These are phyloP conservation scores for Vitis labrusca DNA, from an alignment of 164 flowering plant species.

Conservation along the genomic window DNA sequence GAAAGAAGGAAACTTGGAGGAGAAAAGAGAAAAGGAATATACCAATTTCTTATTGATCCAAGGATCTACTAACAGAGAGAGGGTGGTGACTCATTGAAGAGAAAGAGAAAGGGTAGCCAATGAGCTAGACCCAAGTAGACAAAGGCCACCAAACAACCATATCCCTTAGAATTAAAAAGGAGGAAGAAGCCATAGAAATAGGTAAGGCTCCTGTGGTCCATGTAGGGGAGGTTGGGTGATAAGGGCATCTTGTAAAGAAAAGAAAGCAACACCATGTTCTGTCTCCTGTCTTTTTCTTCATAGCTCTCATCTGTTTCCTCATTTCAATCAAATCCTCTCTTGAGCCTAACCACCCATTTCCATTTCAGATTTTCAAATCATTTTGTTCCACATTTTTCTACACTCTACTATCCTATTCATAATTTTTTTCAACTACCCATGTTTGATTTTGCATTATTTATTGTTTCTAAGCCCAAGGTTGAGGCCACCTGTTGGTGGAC, in stretches of 20 bases:
- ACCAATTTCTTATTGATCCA: too few species aligned
- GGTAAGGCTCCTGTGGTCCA: constrained; percentile 14
- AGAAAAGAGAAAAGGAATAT: too few species aligned
- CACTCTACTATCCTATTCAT: too few species aligned
- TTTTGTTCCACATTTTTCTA: not conserved
- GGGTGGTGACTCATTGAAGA: too few species aligned
- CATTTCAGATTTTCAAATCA: not conserved
- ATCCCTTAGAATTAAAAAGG: not conserved
- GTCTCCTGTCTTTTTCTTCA: constrained; percentile 9
- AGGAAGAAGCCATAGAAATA: constrained; percentile 10
- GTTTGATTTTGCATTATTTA: too few species aligned
- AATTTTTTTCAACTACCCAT: too few species aligned
- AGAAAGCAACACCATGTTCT: constrained; percentile 30
- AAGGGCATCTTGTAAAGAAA: constrained; percentile 6
- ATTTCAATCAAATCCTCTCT: not conserved
- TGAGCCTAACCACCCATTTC: not conserved
- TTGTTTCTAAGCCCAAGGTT: too few species aligned
- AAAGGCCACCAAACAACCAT: not conserved
- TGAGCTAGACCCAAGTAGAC: not conserved
- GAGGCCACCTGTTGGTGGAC: too few species aligned
- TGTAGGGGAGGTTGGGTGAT: not conserved
- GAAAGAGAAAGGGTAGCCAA: not conserved
- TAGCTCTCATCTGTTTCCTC: not conserved
- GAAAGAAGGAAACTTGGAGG: too few species aligned
- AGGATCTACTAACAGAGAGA: too few species aligned